A percentile compares a stretch with the other conserved stretches of the same genome.
These are phyloP conservation scores for Globomyces sp. DNA, from an alignment of 371 early-diverging fungal species.

Conservation along the genomic window DNA sequence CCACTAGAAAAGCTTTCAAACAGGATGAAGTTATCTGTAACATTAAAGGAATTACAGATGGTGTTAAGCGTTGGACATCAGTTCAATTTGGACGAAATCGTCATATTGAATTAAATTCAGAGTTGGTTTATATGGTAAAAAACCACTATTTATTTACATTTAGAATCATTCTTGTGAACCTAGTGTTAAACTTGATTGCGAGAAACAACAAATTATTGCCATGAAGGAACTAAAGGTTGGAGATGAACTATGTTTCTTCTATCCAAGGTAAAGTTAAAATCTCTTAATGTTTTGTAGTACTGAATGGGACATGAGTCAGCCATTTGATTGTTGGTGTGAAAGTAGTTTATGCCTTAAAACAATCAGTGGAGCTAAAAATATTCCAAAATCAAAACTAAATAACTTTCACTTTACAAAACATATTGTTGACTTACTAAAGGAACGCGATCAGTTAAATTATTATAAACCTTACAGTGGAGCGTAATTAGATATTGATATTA, in stretches of 20 bases:
- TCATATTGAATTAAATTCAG: conserved; percentile 73
- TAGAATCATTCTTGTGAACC: conserved; percentile 59
- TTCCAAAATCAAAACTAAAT: background rate
- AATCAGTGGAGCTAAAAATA: conserved; percentile 9
- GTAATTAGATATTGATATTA: no score
- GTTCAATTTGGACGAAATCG: conserved; percentile 60
- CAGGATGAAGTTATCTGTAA: background rate
- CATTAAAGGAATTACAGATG: conserved; percentile 14
- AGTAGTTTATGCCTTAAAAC: conserved; percentile 21
- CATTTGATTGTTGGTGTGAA: conserved; percentile 83
- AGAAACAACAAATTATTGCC: conserved; percentile 54
- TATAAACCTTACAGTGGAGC: no score
- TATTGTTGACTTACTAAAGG: no score
- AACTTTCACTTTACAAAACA: no score
- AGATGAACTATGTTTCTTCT: conserved; percentile 77
- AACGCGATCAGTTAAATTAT: no score
- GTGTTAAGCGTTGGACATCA: conserved; percentile 58
- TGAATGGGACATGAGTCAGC: conserved; percentile 86
- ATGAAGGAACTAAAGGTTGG: conserved; percentile 49
- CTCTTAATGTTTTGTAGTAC: conserved; percentile 29
- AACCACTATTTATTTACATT: no score
- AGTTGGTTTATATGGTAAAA: conserved; percentile 46
- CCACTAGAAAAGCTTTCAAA: background rate
- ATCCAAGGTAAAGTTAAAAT: conserved; percentile 42
- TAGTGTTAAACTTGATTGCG: conserved; percentile 58